A percentile compares a stretch with the other conserved stretches of the same genome.
phyloP scores from a whole-genome alignment of 305 asterid species.

The Solanum hybrid region DNA sequence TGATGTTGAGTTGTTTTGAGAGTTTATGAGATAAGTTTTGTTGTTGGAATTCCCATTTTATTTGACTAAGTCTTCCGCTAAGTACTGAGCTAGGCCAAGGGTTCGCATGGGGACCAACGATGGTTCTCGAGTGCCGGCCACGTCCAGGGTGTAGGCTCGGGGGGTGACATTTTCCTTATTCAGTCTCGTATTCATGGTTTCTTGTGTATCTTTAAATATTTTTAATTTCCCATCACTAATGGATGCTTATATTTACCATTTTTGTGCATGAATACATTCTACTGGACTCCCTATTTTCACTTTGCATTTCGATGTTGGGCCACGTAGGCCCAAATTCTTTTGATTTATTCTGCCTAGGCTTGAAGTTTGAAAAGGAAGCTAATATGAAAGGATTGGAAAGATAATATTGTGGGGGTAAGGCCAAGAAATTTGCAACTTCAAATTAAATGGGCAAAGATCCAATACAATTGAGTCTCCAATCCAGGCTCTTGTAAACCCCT shows the following conservation, averaged over 20 bases:
- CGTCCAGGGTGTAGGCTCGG: too few species aligned
- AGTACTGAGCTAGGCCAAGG: too few species aligned
- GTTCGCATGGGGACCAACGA: too few species aligned
- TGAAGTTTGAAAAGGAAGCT: neutral
- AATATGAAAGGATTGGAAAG: neutral
- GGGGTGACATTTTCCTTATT: neutral
- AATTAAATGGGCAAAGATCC: neutral
- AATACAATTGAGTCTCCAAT: too few species aligned
- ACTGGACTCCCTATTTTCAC: neutral
- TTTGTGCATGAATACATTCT: neutral
- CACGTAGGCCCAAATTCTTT: neutral
- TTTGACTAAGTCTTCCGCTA: too few species aligned
- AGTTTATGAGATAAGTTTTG: too few species aligned
- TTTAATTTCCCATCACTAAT: neutral
- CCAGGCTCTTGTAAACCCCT: too few species aligned
- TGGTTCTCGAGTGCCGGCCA: too few species aligned
- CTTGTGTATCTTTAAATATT: too few species aligned
- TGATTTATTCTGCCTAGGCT: neutral
- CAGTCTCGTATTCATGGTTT: neutral
- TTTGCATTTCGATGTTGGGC: neutral
- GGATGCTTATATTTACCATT: too few species aligned
- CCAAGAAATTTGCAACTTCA: neutral
- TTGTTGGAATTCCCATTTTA: too few species aligned
- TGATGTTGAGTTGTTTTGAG: too few species aligned
- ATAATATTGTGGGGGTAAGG: neutral